These are phyloP conservation scores for Aspergillus pseudoviridinutans DNA, from an alignment of 2,329 filamentous ascomycete genomes.

Conservation along the genomic window DNA sequence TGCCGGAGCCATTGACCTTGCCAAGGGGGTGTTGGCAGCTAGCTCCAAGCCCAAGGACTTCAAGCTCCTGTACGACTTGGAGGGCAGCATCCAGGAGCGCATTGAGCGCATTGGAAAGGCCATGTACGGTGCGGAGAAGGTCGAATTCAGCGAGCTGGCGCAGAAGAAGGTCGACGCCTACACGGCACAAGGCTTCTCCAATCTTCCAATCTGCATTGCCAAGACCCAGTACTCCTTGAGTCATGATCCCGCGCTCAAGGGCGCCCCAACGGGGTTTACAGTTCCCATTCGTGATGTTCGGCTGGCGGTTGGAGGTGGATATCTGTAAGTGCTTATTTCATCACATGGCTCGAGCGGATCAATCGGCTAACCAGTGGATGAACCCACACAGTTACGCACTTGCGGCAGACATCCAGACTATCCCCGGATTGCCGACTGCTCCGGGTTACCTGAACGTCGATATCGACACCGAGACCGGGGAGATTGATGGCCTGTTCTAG, in stretches of 20 bases:
- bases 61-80: slow-evolving; percentile 77
- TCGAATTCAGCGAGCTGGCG: slow-evolving; percentile 90
- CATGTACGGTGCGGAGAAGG: slow-evolving; percentile 88
- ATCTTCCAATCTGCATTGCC: slow-evolving; percentile 91
- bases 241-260: slow-evolving; percentile 90
- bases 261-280: slow-evolving; percentile 89
- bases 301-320: slow-evolving; percentile 90
- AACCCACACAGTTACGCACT: slow-evolving; percentile 66
- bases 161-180: slow-evolving; percentile 97
- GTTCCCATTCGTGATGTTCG: slow-evolving; percentile 91
- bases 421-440: slow-evolving; percentile 89
- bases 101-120: slow-evolving; percentile 85
- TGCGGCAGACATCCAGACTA: slow-evolving; percentile 96
- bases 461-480: slow-evolving; percentile 72
- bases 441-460: slow-evolving; percentile 96
- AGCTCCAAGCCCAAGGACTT: slow-evolving; percentile 81
- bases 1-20: slow-evolving; percentile 82
- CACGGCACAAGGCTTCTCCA: slow-evolving; percentile 83
- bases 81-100: slow-evolving; percentile 77
- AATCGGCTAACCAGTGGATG: neutral
- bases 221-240: slow-evolving; percentile 98
- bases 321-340: slow-evolving; percentile 57
- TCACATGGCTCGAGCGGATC: slow-evolving; percentile 33
- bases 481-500: slow-evolving; percentile 87
- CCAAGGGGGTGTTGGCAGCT: slow-evolving; percentile 78